Conservation (phyloP, 176 grass and related monocot species). For the Themeda triandra region DNA sequence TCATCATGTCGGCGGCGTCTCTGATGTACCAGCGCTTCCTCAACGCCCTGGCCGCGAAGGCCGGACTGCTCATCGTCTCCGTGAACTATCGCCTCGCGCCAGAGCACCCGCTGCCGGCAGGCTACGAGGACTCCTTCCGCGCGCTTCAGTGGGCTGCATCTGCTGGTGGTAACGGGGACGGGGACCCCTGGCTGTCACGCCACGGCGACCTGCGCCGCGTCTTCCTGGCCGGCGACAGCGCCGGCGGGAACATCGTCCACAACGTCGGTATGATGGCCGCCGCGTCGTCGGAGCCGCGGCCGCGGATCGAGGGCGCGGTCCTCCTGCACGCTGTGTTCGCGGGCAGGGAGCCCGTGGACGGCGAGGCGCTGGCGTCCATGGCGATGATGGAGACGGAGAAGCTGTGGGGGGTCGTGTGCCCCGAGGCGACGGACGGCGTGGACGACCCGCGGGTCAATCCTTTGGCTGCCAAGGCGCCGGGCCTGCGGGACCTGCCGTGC, state of each 20-base stretch:
- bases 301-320: neutral
- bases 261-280: slow-evolving; percentile 11
- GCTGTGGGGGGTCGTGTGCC: slow-evolving; percentile 23
- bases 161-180: too few relatives aligned
- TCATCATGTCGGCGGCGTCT: slow-evolving; percentile 17
- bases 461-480: neutral
- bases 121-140: slow-evolving; percentile 35
- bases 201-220: slow-evolving; percentile 6
- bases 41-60: slow-evolving; percentile 29
- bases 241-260: slow-evolving; percentile 29
- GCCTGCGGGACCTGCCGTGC: neutral
- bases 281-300: neutral
- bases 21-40: slow-evolving; percentile 20
- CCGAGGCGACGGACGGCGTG: neutral
- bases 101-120: slow-evolving; percentile 51
- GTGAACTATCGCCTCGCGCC: slow-evolving; percentile 70
- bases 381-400: neutral
- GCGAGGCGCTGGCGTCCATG: neutral
- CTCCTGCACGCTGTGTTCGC: neutral
- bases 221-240: slow-evolving; percentile 19
- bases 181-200: neutral
- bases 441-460: slow-evolving; percentile 42
- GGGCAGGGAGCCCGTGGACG: neutral
- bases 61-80: slow-evolving; percentile 32
- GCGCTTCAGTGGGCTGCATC: slow-evolving; percentile 34